Evolutionary conservation across 2,329 filamentous ascomycete species (phyloP).

Genomic region (Alternaria atra): DNA sequence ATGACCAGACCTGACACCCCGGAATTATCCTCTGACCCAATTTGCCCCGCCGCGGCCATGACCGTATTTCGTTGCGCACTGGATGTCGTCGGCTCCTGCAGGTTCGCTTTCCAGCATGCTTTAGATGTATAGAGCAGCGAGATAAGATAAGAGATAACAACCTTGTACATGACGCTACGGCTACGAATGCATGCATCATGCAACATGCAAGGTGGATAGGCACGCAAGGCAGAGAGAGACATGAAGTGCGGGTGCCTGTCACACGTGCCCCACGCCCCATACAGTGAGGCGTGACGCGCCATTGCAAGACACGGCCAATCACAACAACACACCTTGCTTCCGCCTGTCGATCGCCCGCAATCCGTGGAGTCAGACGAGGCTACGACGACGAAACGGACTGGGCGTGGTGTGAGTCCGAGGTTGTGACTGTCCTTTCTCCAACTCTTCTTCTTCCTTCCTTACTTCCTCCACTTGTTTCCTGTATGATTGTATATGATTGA

Average conservation of each 20-base stretch:
- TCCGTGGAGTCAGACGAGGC: constrained; percentile 9
- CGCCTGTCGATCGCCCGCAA: neutral
- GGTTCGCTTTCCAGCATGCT: no score
- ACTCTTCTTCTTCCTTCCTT: no score
- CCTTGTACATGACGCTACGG: no score
- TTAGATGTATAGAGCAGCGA: neutral
- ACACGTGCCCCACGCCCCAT: constrained; percentile 21
- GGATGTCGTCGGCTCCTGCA: neutral
- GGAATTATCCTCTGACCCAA: no score
- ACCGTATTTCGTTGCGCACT: neutral
- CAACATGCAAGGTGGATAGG: neutral
- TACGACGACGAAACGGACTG: neutral
- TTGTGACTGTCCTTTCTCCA: neutral
- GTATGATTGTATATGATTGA: no score
- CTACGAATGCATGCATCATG: neutral
- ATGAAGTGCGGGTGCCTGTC: constrained; percentile 15
- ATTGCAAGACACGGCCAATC: neutral
- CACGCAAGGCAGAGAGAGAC: neutral
- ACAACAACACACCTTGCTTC: neutral
- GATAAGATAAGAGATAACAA: neutral
- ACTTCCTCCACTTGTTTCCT: no score
- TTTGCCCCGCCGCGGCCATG: no score
- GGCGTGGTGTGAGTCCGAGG: neutral
- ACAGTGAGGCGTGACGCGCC: neutral
- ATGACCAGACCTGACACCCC: neutral